Evolutionary conservation across 1,139 yeast genomes (phyloP).

Genomic region (Kodamaea arcana): DNA sequence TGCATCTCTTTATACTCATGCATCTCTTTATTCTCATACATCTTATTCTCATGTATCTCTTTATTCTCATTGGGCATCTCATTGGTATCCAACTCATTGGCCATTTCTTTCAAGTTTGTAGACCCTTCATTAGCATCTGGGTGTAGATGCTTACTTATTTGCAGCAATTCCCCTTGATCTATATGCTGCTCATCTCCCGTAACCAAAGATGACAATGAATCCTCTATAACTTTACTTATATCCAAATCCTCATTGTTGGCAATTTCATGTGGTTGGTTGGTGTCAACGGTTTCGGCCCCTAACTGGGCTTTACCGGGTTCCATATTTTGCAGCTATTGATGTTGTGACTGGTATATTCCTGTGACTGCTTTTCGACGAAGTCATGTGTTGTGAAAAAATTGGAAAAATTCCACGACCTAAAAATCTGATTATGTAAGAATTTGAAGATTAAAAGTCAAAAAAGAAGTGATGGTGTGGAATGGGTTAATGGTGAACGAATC

Average conservation of each 20-base stretch:
- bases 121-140: too few relatives aligned
- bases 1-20: too few relatives aligned
- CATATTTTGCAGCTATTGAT: slow-evolving; percentile 1
- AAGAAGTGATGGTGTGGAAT: too few relatives aligned
- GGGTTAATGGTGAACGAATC: too few relatives aligned
- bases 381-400: not conserved
- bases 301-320: slow-evolving; percentile 1
- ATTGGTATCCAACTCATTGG: too few relatives aligned
- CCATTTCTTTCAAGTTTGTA: too few relatives aligned
- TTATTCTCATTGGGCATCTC: too few relatives aligned
- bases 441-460: too few relatives aligned
- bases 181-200: slow-evolving; percentile 2
- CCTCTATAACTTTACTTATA: slow-evolving; percentile 11
- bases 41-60: too few relatives aligned
- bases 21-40: too few relatives aligned
- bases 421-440: not conserved
- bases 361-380: slow-evolving; percentile 11
- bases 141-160: too few relatives aligned
- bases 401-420: not conserved
- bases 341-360: slow-evolving; percentile 9
- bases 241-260: slow-evolving; percentile 8
- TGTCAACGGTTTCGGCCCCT: not conserved
- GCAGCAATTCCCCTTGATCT: not conserved
- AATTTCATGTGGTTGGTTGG: not conserved
- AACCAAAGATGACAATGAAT: slow-evolving; percentile 9